Evolutionary conservation across 805 yeast genomes (phyloP), one percentile per base, ranked within the genome.

Genomic region (Blastobotrys americana): DNA sequence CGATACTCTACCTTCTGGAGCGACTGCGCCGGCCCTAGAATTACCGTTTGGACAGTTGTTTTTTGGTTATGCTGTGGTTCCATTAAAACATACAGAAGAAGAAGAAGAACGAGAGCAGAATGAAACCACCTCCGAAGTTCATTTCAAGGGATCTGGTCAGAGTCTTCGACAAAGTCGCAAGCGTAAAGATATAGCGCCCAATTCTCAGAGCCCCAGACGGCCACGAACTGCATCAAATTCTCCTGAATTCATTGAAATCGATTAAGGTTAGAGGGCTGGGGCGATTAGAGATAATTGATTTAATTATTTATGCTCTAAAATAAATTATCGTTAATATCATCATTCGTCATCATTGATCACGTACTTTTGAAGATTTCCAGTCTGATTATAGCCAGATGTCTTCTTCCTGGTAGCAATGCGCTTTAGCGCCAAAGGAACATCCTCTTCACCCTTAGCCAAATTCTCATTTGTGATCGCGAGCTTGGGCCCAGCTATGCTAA

Each of bases 11-110:
- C 52, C 54, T 2, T 34, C 54, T 1, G 31, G 31, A 13, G 89
- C 1, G 75, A 77, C 46, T 21, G 51, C 95, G 0, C 84, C 78
- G 1, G 84, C 88, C 6, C 67, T 93, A 44, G 64, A 70, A 4
- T 67, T 93, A 35, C 94, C 96, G 0, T 82, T 75, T 34, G 95
- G 95, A 19, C 90, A 87, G 62, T 69, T 93, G 10, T 93, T 93
- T 59, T 89, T 93, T 61, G 99, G 99, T 0, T 93, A 81, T 60
- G 97, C 97, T 0, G 76, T 83, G 3, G 69, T 71, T 16, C 74
- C 68, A 1, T 45, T 60, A 6, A 50, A 51, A 25, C 55, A 75
- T 2, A 73, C 72, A 20, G 67, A 63, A 20, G 67, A 57, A 5
- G 74, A 65, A 18, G 65, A 63, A 3, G 67, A 58, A 8, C 54